Evolutionary conservation across 345 rosid genomes (phyloP), one percentile per base, ranked within the genome.

Genomic region (Sapria himalayana): DNA sequence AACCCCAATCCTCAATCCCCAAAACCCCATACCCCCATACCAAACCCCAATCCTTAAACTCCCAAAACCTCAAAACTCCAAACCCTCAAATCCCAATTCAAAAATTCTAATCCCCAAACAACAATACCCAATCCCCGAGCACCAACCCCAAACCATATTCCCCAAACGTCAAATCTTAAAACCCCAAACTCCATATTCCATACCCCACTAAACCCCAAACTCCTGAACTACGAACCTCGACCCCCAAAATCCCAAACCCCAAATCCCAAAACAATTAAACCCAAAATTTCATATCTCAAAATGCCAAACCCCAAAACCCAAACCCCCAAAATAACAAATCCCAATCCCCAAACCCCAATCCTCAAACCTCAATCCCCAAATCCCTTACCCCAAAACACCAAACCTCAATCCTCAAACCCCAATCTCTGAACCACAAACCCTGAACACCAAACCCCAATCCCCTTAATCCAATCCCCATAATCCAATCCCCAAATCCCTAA

Each of bases 21-120:
- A 18, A 18, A 32, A 15, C 38, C 38, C 3, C 11, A 32, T 19
- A 24, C 37, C 38, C 7, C 18, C 20, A 32, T 39, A 37, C 39
- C 20, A 32, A 32, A 25, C 47, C 47, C 23, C 18, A 29, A 29
- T 25, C 47, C 47, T 36, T 43, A 43, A 29, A 43, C 47, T 36
- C 47, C 29, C n/a, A n/a, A 39, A 45, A 19, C 19, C 49, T 39
- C 49, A 29, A 45, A 31, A 45, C 49, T 39, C 49, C 20, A 29
- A 32, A 31, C 49, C 49, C 38, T 31, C 31, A 31, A 32, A 37
- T 29, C 18, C 14, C 11, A 45, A 20, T 39, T 29, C 13, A 6
- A 31, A 32, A 2, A 43, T 7, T 36, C 47, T 18, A 25, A 29
- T 15, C 47, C 37, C 47, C 29, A 43, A 18, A 43, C 37, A 25